phyloP scores from a whole-genome alignment of 768 basidiomycete genomes.

The Lactarius deliciosus region DNA sequence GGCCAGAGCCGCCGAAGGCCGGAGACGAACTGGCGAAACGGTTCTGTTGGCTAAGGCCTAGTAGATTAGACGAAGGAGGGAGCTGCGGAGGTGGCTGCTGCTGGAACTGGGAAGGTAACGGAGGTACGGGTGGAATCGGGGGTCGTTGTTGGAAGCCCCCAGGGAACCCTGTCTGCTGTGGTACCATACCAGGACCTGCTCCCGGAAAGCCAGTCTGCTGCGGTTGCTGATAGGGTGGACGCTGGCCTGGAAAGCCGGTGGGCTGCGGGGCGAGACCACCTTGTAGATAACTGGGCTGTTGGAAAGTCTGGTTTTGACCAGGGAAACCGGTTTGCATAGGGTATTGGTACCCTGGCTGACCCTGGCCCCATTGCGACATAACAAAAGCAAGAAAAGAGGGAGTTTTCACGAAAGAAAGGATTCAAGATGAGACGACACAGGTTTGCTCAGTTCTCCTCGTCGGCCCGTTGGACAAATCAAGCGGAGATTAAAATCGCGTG shows the following conservation, averaged over 20 bases:
- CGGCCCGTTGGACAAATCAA: conserved; percentile 12
- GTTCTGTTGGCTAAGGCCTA: conserved; percentile 44
- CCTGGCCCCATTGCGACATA: conserved; percentile 80
- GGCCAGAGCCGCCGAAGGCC: conserved; percentile 43
- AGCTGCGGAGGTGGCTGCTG: conserved; percentile 59
- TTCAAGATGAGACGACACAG: background rate
- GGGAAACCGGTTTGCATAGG: conserved; percentile 71
- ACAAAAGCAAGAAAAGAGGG: conserved; percentile 27
- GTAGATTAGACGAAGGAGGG: conserved; percentile 58
- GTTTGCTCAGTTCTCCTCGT: background rate
- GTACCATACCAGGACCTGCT: conserved; percentile 37
- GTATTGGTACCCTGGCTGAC: conserved; percentile 68
- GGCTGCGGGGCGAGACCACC: conserved; percentile 57
- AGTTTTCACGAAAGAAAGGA: background rate
- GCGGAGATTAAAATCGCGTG: conserved; percentile 16
- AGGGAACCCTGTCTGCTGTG: conserved; percentile 58
- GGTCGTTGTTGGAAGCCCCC: conserved; percentile 40
- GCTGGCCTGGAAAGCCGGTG: conserved; percentile 50
- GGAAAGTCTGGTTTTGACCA: conserved; percentile 45
- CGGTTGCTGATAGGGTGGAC: conserved; percentile 52
- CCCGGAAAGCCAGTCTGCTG: conserved; percentile 58
- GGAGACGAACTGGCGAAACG: conserved; percentile 61
- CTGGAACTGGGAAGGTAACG: conserved; percentile 33
- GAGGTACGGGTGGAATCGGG: conserved; percentile 33
- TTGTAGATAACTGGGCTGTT: conserved; percentile 45